Conservation (phyloP, 257 asterid species). For the Misopates orontium region DNA sequence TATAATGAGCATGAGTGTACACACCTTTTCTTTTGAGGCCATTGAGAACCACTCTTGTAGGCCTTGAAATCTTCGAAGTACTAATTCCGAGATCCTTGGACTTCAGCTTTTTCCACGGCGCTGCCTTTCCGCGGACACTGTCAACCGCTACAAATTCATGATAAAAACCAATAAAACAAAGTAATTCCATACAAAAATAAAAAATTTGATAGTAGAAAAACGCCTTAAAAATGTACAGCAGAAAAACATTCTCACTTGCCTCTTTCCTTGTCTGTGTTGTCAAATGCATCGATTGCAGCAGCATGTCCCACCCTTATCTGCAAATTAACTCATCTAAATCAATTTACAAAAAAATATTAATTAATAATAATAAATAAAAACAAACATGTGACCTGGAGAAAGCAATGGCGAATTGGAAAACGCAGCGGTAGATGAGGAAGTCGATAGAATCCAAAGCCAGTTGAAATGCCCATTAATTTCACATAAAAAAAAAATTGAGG, state of each 20-base stretch:
- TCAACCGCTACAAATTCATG: slow-evolving; percentile 33
- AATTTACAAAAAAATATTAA: neutral
- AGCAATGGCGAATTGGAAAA: slow-evolving; percentile 4
- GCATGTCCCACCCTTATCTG: slow-evolving; percentile 50
- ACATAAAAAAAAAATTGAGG: neutral
- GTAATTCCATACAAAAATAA: neutral
- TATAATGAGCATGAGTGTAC: neutral
- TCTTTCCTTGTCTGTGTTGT: slow-evolving; percentile 49
- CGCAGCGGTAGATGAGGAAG: slow-evolving; percentile 4
- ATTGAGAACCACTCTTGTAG: slow-evolving; percentile 72
- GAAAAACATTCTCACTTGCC: too few relatives aligned
- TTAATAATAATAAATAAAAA: neutral
- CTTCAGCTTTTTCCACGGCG: slow-evolving; percentile 64
- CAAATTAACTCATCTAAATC: neutral
- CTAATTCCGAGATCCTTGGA: slow-evolving; percentile 78
- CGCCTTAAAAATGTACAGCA: too few relatives aligned
- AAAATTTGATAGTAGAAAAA: neutral
- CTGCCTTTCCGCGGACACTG: slow-evolving; percentile 28
- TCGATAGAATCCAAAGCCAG: slow-evolving; percentile 12
- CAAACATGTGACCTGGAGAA: neutral
- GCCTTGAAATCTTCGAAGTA: slow-evolving; percentile 64
- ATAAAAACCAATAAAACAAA: neutral
- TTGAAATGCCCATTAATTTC: slow-evolving; percentile 12
- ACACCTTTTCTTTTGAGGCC: slow-evolving; percentile 71
- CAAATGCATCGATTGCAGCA: slow-evolving; percentile 61